These are phyloP conservation scores for Nemania bipapillata DNA, from an alignment of 2,329 filamentous ascomycete genomes.

Conservation along the genomic window DNA sequence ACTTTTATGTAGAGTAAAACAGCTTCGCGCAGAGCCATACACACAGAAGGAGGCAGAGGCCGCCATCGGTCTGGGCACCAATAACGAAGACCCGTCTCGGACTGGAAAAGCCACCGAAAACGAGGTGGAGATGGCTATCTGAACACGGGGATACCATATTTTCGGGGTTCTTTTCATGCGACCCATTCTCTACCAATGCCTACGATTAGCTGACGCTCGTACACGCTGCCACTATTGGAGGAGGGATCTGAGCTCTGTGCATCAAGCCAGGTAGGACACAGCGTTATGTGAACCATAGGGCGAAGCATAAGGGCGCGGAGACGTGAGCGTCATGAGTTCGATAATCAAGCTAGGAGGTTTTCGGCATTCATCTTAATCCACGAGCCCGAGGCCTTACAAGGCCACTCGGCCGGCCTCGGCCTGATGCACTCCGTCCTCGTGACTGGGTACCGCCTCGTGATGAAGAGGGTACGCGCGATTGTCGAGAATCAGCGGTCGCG, in stretches of 20 bases:
- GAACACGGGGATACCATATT: constrained; percentile 26
- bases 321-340: not conserved
- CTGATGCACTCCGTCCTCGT: constrained; percentile 52
- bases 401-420: constrained; percentile 59
- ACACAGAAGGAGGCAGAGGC: constrained; percentile 87
- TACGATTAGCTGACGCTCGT: not conserved
- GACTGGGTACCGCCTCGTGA: constrained; percentile 54
- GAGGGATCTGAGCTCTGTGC: not conserved
- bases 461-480: constrained; percentile 61
- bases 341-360: not conserved
- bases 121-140: constrained; percentile 56
- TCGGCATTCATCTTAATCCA: constrained; percentile 55
- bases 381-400: constrained; percentile 60
- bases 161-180: constrained; percentile 13
- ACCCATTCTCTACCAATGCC: not conserved
- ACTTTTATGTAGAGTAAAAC: constrained; percentile 74
- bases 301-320: constrained; percentile 2
- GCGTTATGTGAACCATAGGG: not conserved
- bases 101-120: constrained; percentile 49
- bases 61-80: constrained; percentile 75
- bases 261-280: not conserved
- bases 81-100: constrained; percentile 64
- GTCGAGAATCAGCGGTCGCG: constrained; percentile 56
- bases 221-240: not conserved
- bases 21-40: constrained; percentile 85